Evolutionary conservation across 202 grass and related monocot species (phyloP), one percentile per base, ranked within the genome.

Genomic region (Digitaria exilis): DNA sequence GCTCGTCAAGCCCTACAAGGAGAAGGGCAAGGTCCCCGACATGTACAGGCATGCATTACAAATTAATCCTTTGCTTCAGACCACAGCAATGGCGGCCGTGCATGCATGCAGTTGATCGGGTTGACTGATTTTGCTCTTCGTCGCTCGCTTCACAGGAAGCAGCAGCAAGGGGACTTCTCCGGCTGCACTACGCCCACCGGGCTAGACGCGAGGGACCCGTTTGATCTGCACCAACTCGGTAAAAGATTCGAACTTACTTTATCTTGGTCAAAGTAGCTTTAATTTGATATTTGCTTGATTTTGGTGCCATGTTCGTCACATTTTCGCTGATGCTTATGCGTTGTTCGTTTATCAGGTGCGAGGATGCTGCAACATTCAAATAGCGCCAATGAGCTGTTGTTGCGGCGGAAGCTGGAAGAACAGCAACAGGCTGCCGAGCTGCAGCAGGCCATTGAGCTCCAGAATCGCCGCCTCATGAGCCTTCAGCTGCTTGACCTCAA

Each of bases 11-110:
- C 94, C 94, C 2, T 97, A 94, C 71, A 97, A 97, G 87, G 94
- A 97, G 89, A 97, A 97, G 82, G 94, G 94, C 85, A 97, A 97
- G 88, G 82, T 94, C 65, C 94, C 89, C 32, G 91, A 97, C 73
- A 94, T 94, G 76, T 97, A 86, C 87, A 84, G 91, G 91, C 70
- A 87, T 25, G 73, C 75, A 77, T 82, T 82, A 35, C 85, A 57
- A 45, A 75, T 66, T 68, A 42, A 55, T 58, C 10, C 3, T 43
- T 31, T 0, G 30, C 61, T 80, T 69, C 51, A 66, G 32, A 21
- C 31, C 9, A 6, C 15, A 21, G 58, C 58, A 74, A 80, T 51
- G 37, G 37, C 26, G 32, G 30, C 61, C 69, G 29, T 49, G 50
- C 67, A 65, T 78, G 67, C 78, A 57, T 69, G 62, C 16, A 24